phyloP scores from a whole-genome alignment of 2,329 filamentous ascomycete genomes.

The Epichloe sylvatica region DNA sequence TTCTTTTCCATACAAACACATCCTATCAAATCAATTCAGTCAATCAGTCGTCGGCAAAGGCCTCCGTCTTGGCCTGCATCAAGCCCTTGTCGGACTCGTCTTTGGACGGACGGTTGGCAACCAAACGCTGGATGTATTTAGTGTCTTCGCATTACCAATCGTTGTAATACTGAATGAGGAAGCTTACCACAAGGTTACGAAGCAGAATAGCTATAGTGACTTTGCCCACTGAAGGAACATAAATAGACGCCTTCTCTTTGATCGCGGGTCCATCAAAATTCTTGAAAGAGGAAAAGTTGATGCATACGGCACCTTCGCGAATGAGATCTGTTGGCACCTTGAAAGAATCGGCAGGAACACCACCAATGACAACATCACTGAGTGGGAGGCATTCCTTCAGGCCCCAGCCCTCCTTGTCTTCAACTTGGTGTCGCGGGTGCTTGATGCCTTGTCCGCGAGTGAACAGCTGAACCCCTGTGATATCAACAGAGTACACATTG shows the following conservation, averaged over 20 bases:
- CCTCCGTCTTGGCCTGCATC: conserved; percentile 27
- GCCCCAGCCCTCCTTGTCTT: conserved; percentile 66
- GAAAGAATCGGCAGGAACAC: conserved; percentile 76
- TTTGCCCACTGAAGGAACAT: conserved; percentile 93
- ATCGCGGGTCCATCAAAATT: conserved; percentile 78
- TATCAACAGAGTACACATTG: conserved; percentile 85
- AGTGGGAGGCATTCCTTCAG: conserved; percentile 70
- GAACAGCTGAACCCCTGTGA: conserved; percentile 84
- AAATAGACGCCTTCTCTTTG: conserved; percentile 93
- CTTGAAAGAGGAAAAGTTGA: conserved; percentile 93
- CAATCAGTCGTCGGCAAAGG: conserved; percentile 25
- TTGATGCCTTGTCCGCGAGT: conserved; percentile 78
- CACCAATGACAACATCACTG: conserved; percentile 89
- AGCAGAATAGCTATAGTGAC: conserved; percentile 89
- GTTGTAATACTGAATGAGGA: neutral
- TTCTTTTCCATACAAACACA: neutral
- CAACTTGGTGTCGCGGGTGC: conserved; percentile 72
- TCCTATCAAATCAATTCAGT: conserved; percentile 8
- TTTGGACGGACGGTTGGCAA: conserved; percentile 34
- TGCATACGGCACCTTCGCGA: conserved; percentile 86
- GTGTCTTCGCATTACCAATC: conserved; percentile 3
- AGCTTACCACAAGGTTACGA: conserved; percentile 70
- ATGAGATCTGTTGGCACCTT: conserved; percentile 78
- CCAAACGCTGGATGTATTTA: conserved; percentile 30
- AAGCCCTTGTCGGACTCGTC: conserved; percentile 21